Base-by-base conservation (phyloP, 108 stramenopile species). In the Aurantiochytrium sp. region DNA sequence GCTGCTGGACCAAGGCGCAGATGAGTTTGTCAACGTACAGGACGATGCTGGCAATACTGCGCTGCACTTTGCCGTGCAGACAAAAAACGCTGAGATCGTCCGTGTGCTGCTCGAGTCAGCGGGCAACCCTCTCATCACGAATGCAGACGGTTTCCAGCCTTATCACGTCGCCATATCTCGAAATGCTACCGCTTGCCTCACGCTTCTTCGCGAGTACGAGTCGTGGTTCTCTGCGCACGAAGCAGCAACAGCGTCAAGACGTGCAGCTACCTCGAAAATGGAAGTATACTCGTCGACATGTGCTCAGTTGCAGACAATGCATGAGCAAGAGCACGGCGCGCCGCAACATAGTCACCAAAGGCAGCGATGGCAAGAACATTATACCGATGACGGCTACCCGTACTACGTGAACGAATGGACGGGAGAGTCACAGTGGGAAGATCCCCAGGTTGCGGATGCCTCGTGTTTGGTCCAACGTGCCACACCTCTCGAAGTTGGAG, bases 51-150 rank as follows among this genome's bases (percentile, higher is more conserved):
- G 76, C n/a, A 83, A 83, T 23, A 83, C 76, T 6, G 76, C 76
- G 14, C 49, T 83, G 76, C 76, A 83, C 23, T 83, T 83, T 53
- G 76, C 76, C 43, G 76, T 83, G 76, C 76, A 83, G 76, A 83
- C 23, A 6, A 4, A 4, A 18, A 53, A 83, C 4, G 18, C 51
- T 16, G 76, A 53, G 2, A 18, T 83, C 45, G 76, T 83, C 18
- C 45, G 76, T 6, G 51, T 53, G 76, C 51, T 83, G 18, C 76
- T 83, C n/a, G 76, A 83, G 51, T 53, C 49, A 21, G 76, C 76
- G 19, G 76, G 49, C 18, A 83, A 83, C 23, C 76, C 76, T 6
- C 45, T 83, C 4, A 47, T 83, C 18, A 28, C 51, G 12, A 83
- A 83, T 5, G 51, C 45, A 8, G 49, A 83, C 14, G 76, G 76